phyloP scores from a whole-genome alignment of 257 asterid genomes.

The Lycium ferocissimum region DNA sequence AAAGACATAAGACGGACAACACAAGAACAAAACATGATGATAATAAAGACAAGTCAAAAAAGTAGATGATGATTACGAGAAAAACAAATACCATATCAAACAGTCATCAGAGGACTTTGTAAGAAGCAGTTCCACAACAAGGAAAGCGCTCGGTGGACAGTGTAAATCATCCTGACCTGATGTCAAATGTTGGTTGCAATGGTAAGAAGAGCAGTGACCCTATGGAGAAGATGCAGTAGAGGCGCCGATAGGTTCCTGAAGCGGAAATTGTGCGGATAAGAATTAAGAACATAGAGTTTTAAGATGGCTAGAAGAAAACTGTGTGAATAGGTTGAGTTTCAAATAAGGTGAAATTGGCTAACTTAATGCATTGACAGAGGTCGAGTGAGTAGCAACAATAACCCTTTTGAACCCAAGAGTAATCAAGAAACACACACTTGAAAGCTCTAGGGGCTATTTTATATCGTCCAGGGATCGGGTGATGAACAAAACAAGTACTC shows the following conservation, averaged over 20 bases:
- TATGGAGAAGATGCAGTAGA: slow-evolving; percentile 7
- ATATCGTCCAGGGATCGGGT: background rate
- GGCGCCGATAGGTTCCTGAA: slow-evolving; percentile 17
- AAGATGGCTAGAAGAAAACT: background rate
- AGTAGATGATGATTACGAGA: background rate
- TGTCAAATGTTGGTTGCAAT: background rate
- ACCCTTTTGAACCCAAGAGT: background rate
- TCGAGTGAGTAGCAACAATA: background rate
- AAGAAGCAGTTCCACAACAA: slow-evolving; percentile 16
- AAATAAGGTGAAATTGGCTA: background rate
- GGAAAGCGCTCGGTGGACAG: background rate
- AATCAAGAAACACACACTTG: slow-evolving; percentile 23
- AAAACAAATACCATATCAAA: background rate
- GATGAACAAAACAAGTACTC: background rate
- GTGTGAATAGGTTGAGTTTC: background rate
- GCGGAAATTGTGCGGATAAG: background rate
- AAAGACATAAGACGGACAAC: background rate
- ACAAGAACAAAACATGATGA: background rate
- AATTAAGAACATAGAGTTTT: background rate
- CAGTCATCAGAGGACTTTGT: background rate
- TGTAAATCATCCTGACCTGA: background rate
- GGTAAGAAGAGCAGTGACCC: slow-evolving; percentile 6
- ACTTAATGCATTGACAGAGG: background rate
- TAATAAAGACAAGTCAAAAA: background rate
- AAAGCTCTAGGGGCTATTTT: slow-evolving; percentile 2